Evolutionary conservation across 495 filamentous ascomycete genomes (phyloP), one percentile per base, ranked within the genome.

Genomic region (Umbilicaria muhlenbergii): DNA sequence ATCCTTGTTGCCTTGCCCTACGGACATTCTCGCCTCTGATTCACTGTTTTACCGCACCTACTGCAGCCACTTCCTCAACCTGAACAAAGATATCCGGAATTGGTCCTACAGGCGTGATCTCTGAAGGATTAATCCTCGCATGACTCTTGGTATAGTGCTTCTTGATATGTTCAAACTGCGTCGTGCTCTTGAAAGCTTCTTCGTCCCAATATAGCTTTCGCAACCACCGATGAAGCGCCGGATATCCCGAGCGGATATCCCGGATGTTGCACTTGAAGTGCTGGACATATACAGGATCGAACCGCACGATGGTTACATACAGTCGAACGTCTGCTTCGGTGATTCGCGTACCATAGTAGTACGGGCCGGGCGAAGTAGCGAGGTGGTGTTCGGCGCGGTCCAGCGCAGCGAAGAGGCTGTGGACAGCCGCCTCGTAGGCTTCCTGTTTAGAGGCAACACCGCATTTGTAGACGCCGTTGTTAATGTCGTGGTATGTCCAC

Each of bases 181-280:
- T 80, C 34, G 80, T 84, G 3, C 76, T 71, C 47, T 56, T 48
- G 56, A 81, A 80, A 41, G 70, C 74, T 13, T 66, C 66, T 10
- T 67, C 45, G 54, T 81, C 73, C 81, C 81, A 86, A 54, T 83
- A 86, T 44, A 83, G 54, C 16, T 64, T 57, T 5, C 80, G 62
- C 45, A 85, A 49, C 81, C 81, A 85, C 39, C 61, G 64, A 51
- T 85, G 78, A 36, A 85, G 62, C 42, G 66, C 61, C 18, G 80
- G 81, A 52, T 77, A 89, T 5, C 83, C 86, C 16, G 73, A 75
- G 3, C 87, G 64, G 44, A 94, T 92, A 61, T 85, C 84, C 6
- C 78, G 69, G 33, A 93, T 60, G 57, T 94, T 94, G 56, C 81
- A 87, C 67, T 93, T 93, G 68, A 94, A 94, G 59, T 92, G 84